Conservation (phyloP, 2,329 filamentous ascomycete species). For the Fusarium foetens region DNA sequence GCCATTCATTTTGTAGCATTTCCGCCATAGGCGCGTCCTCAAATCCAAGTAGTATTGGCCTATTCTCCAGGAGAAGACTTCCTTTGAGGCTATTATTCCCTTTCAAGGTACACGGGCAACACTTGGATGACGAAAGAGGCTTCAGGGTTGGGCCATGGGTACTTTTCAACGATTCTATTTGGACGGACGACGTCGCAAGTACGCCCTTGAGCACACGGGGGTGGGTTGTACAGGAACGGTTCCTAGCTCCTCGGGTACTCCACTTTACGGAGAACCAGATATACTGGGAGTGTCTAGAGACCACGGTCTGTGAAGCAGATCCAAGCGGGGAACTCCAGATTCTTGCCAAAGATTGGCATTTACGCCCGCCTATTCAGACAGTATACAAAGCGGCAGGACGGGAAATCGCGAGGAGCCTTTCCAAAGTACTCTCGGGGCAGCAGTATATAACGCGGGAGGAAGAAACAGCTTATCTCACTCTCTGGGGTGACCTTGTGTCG, state of each 20-base stretch:
- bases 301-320: not conserved
- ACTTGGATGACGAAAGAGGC: not conserved
- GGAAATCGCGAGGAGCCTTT: not conserved
- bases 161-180: not conserved
- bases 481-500: not conserved
- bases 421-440: not conserved
- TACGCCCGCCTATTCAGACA: not conserved
- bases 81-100: rapidly evolving
- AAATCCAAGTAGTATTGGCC: rapidly evolving
- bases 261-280: not conserved
- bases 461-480: not conserved
- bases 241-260: not conserved
- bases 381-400: not conserved
- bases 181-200: not conserved
- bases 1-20: not conserved
- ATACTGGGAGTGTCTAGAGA: not conserved
- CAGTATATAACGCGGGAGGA: not conserved
- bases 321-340: not conserved
- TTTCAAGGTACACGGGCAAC: not conserved
- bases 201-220: rapidly evolving
- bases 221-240: rapidly evolving
- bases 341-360: rapidly evolving
- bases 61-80: not conserved
- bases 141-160: rapidly evolving
- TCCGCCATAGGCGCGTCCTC: not conserved